A percentile compares a stretch with the other conserved stretches of the same genome.
Conservation (phyloP, 305 asterid genomes). For the Fraxinus sp. region DNA sequence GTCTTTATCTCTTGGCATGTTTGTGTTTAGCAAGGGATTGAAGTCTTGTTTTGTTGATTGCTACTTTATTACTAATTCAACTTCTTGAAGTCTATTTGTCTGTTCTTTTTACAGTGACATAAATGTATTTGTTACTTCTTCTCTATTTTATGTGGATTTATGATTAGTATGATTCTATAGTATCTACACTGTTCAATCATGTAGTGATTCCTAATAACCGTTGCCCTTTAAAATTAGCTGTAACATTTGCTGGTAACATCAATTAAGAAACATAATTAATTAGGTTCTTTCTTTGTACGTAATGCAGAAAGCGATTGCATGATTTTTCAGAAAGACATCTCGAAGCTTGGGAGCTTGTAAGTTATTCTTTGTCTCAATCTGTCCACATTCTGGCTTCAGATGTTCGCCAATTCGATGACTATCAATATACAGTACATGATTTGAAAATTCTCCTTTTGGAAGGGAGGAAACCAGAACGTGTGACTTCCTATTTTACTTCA, state of each 20-base stretch:
- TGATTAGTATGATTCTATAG: background rate
- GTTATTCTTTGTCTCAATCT: slow-evolving; percentile 25
- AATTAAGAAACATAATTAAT: slow-evolving; percentile 9
- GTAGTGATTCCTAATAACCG: background rate
- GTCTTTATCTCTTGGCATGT: background rate
- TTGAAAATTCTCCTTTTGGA: background rate
- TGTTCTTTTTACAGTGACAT: background rate
- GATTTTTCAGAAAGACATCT: slow-evolving; percentile 36
- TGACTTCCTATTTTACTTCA: background rate
- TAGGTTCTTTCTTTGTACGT: slow-evolving; percentile 3
- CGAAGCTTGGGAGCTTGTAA: slow-evolving; percentile 89
- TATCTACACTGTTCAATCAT: background rate
- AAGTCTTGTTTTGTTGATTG: background rate
- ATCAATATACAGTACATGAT: background rate
- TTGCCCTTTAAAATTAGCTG: background rate
- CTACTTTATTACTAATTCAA: background rate
- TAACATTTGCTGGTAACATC: slow-evolving; percentile 1
- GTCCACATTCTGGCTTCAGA: background rate
- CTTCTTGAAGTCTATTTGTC: background rate
- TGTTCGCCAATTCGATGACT: background rate
- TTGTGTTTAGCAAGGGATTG: background rate
- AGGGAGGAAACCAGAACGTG: background rate
- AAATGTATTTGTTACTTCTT: background rate
- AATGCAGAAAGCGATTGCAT: slow-evolving; percentile 53
- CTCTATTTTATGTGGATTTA: background rate